Conservation (phyloP, 176 grass and related monocot species). For the Oryza coarctata region DNA sequence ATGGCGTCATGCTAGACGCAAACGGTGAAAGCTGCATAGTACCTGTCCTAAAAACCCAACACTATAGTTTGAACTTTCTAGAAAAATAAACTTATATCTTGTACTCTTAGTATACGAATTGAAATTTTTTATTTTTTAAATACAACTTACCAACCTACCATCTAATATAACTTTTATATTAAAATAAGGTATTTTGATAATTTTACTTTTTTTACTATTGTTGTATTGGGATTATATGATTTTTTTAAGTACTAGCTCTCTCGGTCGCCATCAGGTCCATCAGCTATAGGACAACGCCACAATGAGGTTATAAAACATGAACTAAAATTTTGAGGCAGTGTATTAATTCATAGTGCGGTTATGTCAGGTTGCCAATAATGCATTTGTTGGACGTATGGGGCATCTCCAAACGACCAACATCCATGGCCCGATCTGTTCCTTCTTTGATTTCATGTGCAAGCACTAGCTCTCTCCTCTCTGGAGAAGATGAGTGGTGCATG, state of each 20-base stretch:
- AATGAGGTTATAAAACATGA: not conserved
- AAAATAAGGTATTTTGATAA: too few relatives aligned
- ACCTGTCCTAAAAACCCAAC: too few relatives aligned
- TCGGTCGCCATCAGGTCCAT: not conserved
- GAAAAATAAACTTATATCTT: too few relatives aligned
- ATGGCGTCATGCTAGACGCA: not conserved
- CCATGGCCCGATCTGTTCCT: not conserved
- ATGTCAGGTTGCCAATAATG: slow-evolving; percentile 38
- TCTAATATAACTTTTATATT: too few relatives aligned
- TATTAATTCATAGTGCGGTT: not conserved
- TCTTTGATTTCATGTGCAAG: slow-evolving; percentile 25
- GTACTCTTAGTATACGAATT: too few relatives aligned
- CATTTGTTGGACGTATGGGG: not conserved
- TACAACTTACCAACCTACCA: too few relatives aligned
- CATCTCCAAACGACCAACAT: slow-evolving; percentile 2
- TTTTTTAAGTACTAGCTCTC: not conserved
- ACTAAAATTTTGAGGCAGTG: not conserved
- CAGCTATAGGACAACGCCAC: not conserved
- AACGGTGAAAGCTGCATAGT: not conserved
- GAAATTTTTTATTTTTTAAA: too few relatives aligned
- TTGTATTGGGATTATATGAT: too few relatives aligned
- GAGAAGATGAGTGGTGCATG: not conserved
- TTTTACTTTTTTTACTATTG: too few relatives aligned
- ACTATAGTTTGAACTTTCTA: too few relatives aligned
- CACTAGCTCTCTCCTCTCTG: not conserved